These are phyloP conservation scores for Colletotrichum siamense DNA, from an alignment of 2,329 filamentous ascomycete species.

Conservation along the genomic window DNA sequence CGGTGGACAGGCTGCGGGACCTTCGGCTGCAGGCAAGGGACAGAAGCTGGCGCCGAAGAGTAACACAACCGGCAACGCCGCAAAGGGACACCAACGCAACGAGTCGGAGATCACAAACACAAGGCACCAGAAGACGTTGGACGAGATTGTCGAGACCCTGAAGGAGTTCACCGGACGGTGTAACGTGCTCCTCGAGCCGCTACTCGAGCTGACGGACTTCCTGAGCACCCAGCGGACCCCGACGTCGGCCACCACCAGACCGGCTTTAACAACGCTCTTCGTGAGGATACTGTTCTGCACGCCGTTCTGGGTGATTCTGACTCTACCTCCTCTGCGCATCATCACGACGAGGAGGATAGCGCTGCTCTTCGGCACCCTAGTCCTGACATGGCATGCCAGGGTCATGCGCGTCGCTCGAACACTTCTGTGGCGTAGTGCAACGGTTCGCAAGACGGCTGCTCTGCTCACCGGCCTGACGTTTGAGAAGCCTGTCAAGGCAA, in stretches of 20 bases:
- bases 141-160: constrained; percentile 95
- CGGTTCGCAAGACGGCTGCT: constrained; percentile 71
- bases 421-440: constrained; percentile 87
- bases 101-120: constrained; percentile 67
- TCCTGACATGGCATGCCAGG: constrained; percentile 90
- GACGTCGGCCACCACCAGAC: constrained; percentile 88
- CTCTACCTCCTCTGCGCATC: constrained; percentile 81
- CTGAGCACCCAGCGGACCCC: constrained; percentile 89
- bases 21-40: neutral
- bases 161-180: constrained; percentile 90
- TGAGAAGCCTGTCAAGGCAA: constrained; percentile 49
- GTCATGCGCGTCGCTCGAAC: constrained; percentile 84
- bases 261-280: constrained; percentile 87
- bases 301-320: constrained; percentile 85
- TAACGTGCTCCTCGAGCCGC: constrained; percentile 88
- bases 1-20: constrained; percentile 13
- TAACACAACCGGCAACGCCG: constrained; percentile 27
- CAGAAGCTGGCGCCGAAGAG: constrained; percentile 21
- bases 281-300: constrained; percentile 87
- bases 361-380: constrained; percentile 83
- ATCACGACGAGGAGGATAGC: constrained; percentile 87
- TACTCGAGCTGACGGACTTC: constrained; percentile 90
- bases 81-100: constrained; percentile 45
- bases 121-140: constrained; percentile 89
- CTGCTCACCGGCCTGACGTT: constrained; percentile 84